phyloP scores from a whole-genome alignment of 1,139 yeast genomes.

The Geotrichum aggregatum region DNA sequence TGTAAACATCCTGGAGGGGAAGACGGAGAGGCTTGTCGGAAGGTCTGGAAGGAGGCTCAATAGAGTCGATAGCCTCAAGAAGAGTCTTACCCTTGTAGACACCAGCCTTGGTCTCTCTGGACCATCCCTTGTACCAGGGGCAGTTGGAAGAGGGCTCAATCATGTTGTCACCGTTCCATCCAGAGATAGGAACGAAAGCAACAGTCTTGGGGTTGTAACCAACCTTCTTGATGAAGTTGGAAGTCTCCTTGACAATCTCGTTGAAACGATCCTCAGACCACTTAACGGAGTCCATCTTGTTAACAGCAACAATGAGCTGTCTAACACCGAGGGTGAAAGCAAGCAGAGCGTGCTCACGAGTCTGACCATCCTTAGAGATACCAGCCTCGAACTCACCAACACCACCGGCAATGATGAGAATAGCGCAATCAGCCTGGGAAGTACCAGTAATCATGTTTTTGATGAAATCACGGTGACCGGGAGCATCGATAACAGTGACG shows the following conservation, averaged over 20 bases:
- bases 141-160: conserved; percentile 77
- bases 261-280: conserved; percentile 79
- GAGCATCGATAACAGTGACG: conserved; percentile 90
- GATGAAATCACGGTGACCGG: conserved; percentile 97
- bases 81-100: conserved; percentile 77
- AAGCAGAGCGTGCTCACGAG: conserved; percentile 88
- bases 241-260: conserved; percentile 78
- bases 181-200: conserved; percentile 89
- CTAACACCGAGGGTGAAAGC: conserved; percentile 89
- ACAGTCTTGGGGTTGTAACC: conserved; percentile 91
- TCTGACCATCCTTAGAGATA: conserved; percentile 90
- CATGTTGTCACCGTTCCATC: conserved; percentile 96
- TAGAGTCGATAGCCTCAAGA: conserved; percentile 81
- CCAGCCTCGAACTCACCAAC: conserved; percentile 94
- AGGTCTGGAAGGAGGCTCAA: conserved; percentile 83
- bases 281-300: conserved; percentile 94
- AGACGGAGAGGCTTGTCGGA: conserved; percentile 87
- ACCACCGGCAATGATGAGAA: conserved; percentile 87
- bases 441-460: conserved; percentile 93
- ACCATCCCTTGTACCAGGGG: conserved; percentile 92
- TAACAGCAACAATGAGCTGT: conserved; percentile 84
- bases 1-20: conserved; percentile 89
- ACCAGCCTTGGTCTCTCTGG: conserved; percentile 79
- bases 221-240: conserved; percentile 88
- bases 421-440: conserved; percentile 93